Base-by-base conservation (phyloP, 371 early-diverging fungal species). In the Rhizomucor pusillus region DNA sequence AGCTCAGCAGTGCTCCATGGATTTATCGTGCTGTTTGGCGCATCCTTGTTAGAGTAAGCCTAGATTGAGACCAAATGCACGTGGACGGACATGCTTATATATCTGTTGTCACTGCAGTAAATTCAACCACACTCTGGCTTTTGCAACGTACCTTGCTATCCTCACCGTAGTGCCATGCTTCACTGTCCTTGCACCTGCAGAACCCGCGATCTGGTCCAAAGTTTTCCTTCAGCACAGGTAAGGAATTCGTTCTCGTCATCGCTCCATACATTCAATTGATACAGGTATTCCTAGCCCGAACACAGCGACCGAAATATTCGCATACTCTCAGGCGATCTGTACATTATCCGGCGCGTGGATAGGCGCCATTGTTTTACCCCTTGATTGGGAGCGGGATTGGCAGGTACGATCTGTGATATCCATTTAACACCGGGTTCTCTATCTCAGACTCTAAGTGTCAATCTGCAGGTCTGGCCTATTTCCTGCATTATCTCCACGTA, bases 341-440 rank as follows among this genome's bases (percentile, higher is more conserved):
- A 55, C 71, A 2, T 51, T 77, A 16, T 65, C 69, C 5, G 77
- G 77, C 11, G 73, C 77, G n/a, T 77, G 77, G 77, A 69, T 77
- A 16, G 77, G 77, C 20, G 77, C 77, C 7, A 67, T 77, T 50
- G 77, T 77, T 3, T 56, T 77, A 40, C 77, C 77, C 13, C 56
- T 77, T 51, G 77, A 77, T 64, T 77, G 77, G 77, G 77, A 77
- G 41, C 54, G 71, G 49, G 74, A 73, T 35, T 77, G 77, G 77
- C 77, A 77, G 62, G 64, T 66, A 65, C 41, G 19, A 12, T 41
- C 7, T 39, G 5, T 43, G 33, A 35, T 20, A 14, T 24, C 11
- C 29, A 52, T 29, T 40, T 22, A 11, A 34, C 7, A 43, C 29
- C 13, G 16, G 22, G 39, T 33, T 23, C n/a, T 47, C 11, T 5